Base-by-base conservation (phyloP, 345 rosid species). In the Brassica cretica region DNA sequence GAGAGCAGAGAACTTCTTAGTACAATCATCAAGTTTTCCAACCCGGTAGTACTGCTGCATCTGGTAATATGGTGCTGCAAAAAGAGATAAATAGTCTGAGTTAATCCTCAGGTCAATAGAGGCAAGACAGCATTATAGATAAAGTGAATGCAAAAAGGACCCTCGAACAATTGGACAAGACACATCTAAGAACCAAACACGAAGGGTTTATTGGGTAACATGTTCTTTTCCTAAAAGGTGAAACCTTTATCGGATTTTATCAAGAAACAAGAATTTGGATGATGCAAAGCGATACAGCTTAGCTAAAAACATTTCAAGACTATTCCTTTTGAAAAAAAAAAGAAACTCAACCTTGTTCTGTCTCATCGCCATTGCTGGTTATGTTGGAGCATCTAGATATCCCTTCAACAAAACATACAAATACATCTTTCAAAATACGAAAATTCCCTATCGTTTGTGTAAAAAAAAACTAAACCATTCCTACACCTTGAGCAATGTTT, bases 41-140 rank as follows among this genome's bases (percentile, higher is more conserved):
- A 83, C 58, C 70, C 97, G 82, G 58, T 89, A 92, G 74, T 92
- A 90, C 84, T 88, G 94, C 85, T 92, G 96, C 91, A 90, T 76
- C 84, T 94, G 94, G 86, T 92, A 87, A 39, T 86, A 88, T 1
- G 96, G 94, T 73, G 94, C 97, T 93, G 90, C 85, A 67, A 37
- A 37, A 53, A 71, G 80, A 72, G 77, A 74, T 9, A 2, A 41
- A 41, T 12, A 15, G 33, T 15, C 65, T 61, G 32, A 78, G 75
- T 76, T 44, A 62, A 21, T 37, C 56, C 1, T 68, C 1, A 51
- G 24, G 39, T 6, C 73, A 62, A 63, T 14, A 49, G 9, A 53
- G 59, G 9, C 60, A 55, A 55, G 60, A 19, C 46, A 70, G 3
- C 64, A 29, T 56, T 15, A 64, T 8, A 70, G 49, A 19, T 37